Base-by-base conservation (phyloP, 495 filamentous ascomycete species). In the Hyaloscypha variabilis region DNA sequence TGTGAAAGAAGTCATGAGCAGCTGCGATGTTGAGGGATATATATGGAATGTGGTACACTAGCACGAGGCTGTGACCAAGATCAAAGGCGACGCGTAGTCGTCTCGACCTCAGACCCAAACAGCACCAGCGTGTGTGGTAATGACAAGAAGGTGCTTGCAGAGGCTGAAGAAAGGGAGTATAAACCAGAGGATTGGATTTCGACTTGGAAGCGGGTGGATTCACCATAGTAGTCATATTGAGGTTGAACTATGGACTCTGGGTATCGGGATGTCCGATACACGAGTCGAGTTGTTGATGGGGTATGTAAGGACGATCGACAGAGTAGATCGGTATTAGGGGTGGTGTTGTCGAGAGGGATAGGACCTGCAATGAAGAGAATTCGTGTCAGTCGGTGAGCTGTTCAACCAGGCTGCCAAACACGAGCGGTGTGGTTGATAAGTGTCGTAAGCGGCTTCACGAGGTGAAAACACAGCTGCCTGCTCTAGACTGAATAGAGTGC, bases 221-320 rank as follows among this genome's bases (percentile, higher is more conserved):
- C 77, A 83, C 80, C 80, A 83, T 82, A 75, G 80, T 82, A 71
- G 80, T 80, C 80, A 83, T 83, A 36, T 75, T 78, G 66, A 73
- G 46, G 65, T 72, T 67, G 65, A 67, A 73, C 72, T 71, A 73
- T 72, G 73, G 65, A 65, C 70, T 71, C 64, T 75, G 51, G 59
- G 67, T 72, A 72, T 72, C 70, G 67, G 61, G 28, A 30, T 55
- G 55, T 58, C 62, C 70, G 67, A 72, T 70, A 73, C 71, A 56
- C 52, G 71, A 73, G 71, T 69, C 71, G 66, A 25, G 54, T 49
- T 21, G 49, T 29, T 31, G 60, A 54, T 54, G 30, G 55, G 63
- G 56, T 70, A 64, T 66, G 64, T 60, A 58, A 25, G 55, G 65
- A 58, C 55, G 62, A 67, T 59, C 50, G 65, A 64, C 10, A 8